These are phyloP conservation scores for Phytopythium helicoides DNA, from an alignment of 352 stramenopile species.

Conservation along the genomic window DNA sequence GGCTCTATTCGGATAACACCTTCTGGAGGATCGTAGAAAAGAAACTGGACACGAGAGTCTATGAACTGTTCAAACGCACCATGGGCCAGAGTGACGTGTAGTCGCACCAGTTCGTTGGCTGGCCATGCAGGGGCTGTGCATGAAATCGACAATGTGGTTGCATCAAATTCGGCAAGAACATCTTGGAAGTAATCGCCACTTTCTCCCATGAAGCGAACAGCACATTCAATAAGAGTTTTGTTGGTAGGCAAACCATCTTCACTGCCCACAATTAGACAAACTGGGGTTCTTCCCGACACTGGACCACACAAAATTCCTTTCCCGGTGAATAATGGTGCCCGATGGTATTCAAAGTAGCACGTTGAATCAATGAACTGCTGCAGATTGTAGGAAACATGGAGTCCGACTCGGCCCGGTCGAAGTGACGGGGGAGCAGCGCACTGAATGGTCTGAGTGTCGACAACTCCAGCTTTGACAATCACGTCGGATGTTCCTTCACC, in stretches of 20 bases:
- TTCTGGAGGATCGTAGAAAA: slow-evolving; percentile 74
- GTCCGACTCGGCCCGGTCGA: slow-evolving; percentile 28
- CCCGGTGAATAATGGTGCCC: slow-evolving; percentile 33
- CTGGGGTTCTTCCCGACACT: slow-evolving; percentile 48
- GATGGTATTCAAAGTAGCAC: slow-evolving; percentile 72
- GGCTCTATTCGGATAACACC: slow-evolving; percentile 62
- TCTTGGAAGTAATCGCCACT: slow-evolving; percentile 15
- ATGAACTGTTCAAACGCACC: slow-evolving; percentile 29
- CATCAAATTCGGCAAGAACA: slow-evolving; percentile 41
- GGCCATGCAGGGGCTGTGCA: slow-evolving; percentile 49
- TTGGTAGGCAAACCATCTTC: slow-evolving; percentile 40
- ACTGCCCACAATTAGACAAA: slow-evolving; percentile 42
- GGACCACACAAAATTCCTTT: slow-evolving; percentile 51
- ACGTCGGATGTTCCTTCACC: slow-evolving; percentile 27
- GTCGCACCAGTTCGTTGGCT: slow-evolving; percentile 49
- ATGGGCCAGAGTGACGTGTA: slow-evolving; percentile 32
- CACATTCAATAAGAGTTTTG: slow-evolving; percentile 30
- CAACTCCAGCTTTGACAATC: slow-evolving; percentile 43
- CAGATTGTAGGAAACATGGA: slow-evolving; percentile 72
- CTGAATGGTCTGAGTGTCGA: slow-evolving; percentile 52
- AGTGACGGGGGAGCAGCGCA: slow-evolving; percentile 38
- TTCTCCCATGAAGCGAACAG: slow-evolving; percentile 50
- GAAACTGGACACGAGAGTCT: slow-evolving; percentile 46
- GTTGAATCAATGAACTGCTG: slow-evolving; percentile 68
- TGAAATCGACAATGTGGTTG: slow-evolving; percentile 24